These are phyloP conservation scores for Haematococcus sp. DNA, from an alignment of 139 green algal genomes.

Conservation along the genomic window DNA sequence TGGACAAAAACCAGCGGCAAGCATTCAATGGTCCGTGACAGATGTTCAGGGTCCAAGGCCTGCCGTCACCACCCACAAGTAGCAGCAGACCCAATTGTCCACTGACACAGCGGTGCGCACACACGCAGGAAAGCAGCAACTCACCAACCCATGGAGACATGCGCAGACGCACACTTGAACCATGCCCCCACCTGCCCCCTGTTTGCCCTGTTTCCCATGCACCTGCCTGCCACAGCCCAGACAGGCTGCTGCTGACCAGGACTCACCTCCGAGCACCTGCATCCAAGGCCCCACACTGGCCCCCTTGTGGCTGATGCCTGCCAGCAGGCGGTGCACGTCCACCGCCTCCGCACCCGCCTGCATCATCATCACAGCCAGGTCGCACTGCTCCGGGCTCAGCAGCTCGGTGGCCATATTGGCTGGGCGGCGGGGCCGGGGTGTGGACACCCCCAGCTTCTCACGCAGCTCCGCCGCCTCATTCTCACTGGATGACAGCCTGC, in stretches of 20 bases:
- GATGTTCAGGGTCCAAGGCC: too few relatives aligned
- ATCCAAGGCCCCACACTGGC: conserved; percentile 9
- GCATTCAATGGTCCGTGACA: too few relatives aligned
- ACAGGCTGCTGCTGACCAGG: too few relatives aligned
- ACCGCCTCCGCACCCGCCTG: conserved; percentile 2
- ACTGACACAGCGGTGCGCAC: too few relatives aligned
- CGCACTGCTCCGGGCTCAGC: not conserved
- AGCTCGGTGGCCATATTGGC: conserved; percentile 11
- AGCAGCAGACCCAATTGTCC: too few relatives aligned
- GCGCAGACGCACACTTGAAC: too few relatives aligned
- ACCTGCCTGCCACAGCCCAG: too few relatives aligned
- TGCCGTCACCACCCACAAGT: too few relatives aligned
- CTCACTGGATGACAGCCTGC: not conserved
- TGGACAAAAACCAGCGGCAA: not conserved
- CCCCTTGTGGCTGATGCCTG: conserved; percentile 8
- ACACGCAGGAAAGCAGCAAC: too few relatives aligned
- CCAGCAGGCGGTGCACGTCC: conserved; percentile 22
- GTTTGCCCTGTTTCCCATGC: too few relatives aligned
- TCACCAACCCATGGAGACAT: too few relatives aligned
- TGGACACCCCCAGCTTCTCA: conserved; percentile 7
- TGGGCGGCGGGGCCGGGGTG: conserved; percentile 9
- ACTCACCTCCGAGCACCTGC: not conserved
- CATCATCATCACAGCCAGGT: conserved; percentile 2
- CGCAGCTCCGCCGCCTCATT: not conserved
- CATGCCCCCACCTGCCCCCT: too few relatives aligned